phyloP scores from a whole-genome alignment of 495 filamentous ascomycete genomes.

The Alectoria sarmentosa region DNA sequence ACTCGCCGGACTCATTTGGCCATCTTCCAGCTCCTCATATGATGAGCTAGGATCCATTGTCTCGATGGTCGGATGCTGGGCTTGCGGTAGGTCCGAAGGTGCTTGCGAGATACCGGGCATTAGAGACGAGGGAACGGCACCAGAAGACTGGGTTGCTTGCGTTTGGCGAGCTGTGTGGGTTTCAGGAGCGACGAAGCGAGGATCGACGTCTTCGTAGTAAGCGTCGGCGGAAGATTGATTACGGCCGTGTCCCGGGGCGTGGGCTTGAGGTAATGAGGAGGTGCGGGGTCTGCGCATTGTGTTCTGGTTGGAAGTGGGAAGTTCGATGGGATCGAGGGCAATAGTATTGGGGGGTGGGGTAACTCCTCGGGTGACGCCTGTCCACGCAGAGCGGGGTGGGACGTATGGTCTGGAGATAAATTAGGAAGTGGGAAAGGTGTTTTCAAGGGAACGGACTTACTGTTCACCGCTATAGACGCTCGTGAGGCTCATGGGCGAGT shows the following conservation, averaged over 20 bases:
- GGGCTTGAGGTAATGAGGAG: conserved; percentile 28
- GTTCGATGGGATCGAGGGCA: conserved; percentile 36
- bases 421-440: conserved; percentile 29
- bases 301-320: conserved; percentile 29
- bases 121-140: conserved; percentile 29
- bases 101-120: conserved; percentile 30
- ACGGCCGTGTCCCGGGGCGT: conserved; percentile 35
- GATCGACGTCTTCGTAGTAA: conserved; percentile 95
- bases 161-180: conserved; percentile 18
- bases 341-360: conserved; percentile 19
- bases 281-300: conserved; percentile 34
- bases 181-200: conserved; percentile 60
- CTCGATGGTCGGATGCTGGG: conserved; percentile 30
- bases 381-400: conserved; percentile 52
- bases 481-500: conserved; percentile 17
- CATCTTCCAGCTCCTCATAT: conserved; percentile 55
- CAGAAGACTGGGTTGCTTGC: conserved; percentile 19
- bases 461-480: conserved; percentile 63
- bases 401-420: conserved; percentile 46
- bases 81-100: conserved; percentile 28
- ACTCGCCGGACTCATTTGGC: conserved; percentile 65
- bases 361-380: conserved; percentile 11
- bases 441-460: conserved; percentile 45
- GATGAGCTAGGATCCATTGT: conserved; percentile 25
- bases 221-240: conserved; percentile 38